Percentiles rank a stretch among this genome's conserved stretches.
These are phyloP conservation scores for Mycogone perniciosa DNA, from an alignment of 2,329 filamentous ascomycete genomes.

Conservation along the genomic window DNA sequence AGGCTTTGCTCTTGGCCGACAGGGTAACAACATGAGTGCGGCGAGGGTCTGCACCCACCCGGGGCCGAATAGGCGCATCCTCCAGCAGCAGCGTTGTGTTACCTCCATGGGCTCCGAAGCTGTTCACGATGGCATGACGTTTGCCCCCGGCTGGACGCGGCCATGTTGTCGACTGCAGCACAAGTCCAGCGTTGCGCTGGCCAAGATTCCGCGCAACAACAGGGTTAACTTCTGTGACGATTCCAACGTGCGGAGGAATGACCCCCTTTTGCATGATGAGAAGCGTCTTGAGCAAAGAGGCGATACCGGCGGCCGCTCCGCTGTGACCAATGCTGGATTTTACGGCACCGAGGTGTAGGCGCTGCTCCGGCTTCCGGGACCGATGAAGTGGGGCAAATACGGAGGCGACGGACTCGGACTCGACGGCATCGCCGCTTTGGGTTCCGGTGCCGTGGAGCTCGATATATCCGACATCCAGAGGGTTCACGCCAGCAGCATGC, in stretches of 20 bases:
- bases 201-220: constrained; percentile 36
- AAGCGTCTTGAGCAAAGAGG: constrained; percentile 51
- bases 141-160: constrained; percentile 17
- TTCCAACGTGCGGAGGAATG: constrained; percentile 48
- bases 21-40: constrained; percentile 49
- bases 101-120: constrained; percentile 47
- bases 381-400: constrained; percentile 44
- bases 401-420: constrained; percentile 70
- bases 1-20: constrained; percentile 45
- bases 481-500: constrained; percentile 68
- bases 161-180: constrained; percentile 31
- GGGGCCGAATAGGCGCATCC: constrained; percentile 56
- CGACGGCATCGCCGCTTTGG: constrained; percentile 75
- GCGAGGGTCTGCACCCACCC: constrained; percentile 48
- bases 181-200: constrained; percentile 34
- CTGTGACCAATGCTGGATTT: constrained; percentile 62
- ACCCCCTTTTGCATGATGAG: constrained; percentile 43
- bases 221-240: constrained; percentile 43
- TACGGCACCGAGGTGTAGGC: constrained; percentile 55
- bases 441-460: constrained; percentile 93
- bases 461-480: constrained; percentile 71
- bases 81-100: constrained; percentile 59
- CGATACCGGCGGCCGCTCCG: constrained; percentile 51
- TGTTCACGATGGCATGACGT: constrained; percentile 40
- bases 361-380: constrained; percentile 37